phyloP scores from a whole-genome alignment of 2,329 filamentous ascomycete species.

The Onygenales sp. region DNA sequence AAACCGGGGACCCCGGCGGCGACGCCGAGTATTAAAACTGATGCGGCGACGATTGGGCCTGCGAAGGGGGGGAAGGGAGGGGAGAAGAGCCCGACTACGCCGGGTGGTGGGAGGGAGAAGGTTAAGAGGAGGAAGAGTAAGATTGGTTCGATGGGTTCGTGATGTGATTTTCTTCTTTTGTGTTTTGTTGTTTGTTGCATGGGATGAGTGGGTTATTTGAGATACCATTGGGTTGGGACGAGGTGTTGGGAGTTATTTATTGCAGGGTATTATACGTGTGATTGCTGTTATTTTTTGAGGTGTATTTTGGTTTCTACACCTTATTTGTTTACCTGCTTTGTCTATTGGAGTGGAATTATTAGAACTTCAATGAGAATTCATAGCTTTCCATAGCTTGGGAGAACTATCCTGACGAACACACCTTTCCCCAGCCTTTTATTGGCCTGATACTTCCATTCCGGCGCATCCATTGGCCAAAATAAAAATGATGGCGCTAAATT shows the following conservation, averaged over 20 bases:
- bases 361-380: too few species aligned
- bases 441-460: too few species aligned
- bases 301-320: too few species aligned
- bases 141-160: slow-evolving; percentile 9
- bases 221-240: neutral
- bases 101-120: slow-evolving; percentile 23
- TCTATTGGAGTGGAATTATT: too few species aligned
- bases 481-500: too few species aligned
- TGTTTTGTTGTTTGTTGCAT: neutral
- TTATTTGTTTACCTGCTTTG: too few species aligned
- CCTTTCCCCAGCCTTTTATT: too few species aligned
- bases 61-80: slow-evolving; percentile 24
- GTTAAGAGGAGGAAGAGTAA: slow-evolving; percentile 27
- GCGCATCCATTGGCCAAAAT: too few species aligned
- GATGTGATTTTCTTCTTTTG: neutral
- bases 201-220: neutral
- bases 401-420: too few species aligned
- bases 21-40: slow-evolving; percentile 17
- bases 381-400: too few species aligned
- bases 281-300: too few species aligned
- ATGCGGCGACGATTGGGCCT: slow-evolving; percentile 8
- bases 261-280: neutral
- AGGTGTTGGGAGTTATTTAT: neutral
- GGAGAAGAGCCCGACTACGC: slow-evolving; percentile 21
- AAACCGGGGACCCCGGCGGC: slow-evolving; percentile 9